A percentile compares a stretch with the other conserved stretches of the same genome.
phyloP scores from a whole-genome alignment of 768 basidiomycete species.

The Clathrus columnatus region DNA sequence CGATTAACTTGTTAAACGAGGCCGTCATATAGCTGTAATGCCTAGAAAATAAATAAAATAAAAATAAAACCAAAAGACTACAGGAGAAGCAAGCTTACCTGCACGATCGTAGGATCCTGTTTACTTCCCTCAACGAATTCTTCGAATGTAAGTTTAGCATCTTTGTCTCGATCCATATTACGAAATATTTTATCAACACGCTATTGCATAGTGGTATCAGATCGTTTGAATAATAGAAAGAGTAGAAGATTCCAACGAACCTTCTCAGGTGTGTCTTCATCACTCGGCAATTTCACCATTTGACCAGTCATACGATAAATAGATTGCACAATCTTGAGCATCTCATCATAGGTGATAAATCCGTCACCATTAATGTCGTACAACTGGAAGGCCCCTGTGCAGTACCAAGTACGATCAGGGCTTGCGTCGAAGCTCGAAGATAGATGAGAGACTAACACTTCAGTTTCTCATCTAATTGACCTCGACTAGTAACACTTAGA shows the following conservation, averaged over 20 bases:
- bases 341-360: slow-evolving; percentile 96
- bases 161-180: slow-evolving; percentile 95
- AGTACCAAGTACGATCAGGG: slow-evolving; percentile 14
- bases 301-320: slow-evolving; percentile 99
- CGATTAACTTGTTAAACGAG: slow-evolving; percentile 57
- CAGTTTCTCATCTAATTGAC: slow-evolving; percentile 93
- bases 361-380: slow-evolving; percentile 99
- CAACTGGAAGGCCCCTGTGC: slow-evolving; percentile 95
- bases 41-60: slow-evolving; percentile 36
- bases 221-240: background rate
- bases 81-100: slow-evolving; percentile 41
- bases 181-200: slow-evolving; percentile 98
- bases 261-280: slow-evolving; percentile 99
- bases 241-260: slow-evolving; percentile 28
- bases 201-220: slow-evolving; percentile 33
- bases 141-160: slow-evolving; percentile 86
- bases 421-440: background rate
- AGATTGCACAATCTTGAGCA: slow-evolving; percentile 94
- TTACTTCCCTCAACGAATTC: slow-evolving; percentile 99
- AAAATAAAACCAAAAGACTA: slow-evolving; percentile 5
- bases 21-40: slow-evolving; percentile 90
- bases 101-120: slow-evolving; percentile 98
- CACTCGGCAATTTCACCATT: slow-evolving; percentile 97
- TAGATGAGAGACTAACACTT: slow-evolving; percentile 59
- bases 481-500: slow-evolving; percentile 88